Conservation (phyloP, 1,139 yeast species). For the Zygoascus sp. region DNA sequence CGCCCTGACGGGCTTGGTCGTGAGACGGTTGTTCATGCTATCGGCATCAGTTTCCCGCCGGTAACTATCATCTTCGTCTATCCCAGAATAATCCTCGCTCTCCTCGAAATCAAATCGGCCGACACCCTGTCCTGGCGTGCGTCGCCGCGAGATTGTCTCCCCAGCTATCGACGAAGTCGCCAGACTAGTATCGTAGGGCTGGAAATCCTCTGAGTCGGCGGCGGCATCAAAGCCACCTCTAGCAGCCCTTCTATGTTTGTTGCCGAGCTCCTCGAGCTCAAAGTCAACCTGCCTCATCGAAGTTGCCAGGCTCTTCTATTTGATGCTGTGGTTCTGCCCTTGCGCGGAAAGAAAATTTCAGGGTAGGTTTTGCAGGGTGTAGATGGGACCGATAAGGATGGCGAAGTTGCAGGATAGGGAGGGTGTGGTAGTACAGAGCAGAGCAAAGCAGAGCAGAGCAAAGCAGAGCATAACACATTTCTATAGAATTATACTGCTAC, state of each 20-base stretch:
- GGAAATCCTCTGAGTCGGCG: background rate
- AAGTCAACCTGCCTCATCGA: background rate
- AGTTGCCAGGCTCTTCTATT: too few species aligned
- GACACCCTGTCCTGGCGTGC: background rate
- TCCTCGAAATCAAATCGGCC: constrained; percentile 1
- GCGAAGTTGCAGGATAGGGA: too few species aligned
- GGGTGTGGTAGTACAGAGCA: too few species aligned
- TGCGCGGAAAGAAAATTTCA: too few species aligned
- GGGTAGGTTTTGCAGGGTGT: too few species aligned
- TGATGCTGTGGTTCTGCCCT: too few species aligned
- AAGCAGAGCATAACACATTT: too few species aligned
- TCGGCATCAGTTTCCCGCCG: background rate
- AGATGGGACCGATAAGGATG: too few species aligned
- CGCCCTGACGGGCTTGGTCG: background rate
- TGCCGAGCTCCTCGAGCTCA: constrained; percentile 1
- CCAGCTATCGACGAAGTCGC: background rate
- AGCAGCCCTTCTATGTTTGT: background rate
- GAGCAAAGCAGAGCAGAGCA: too few species aligned
- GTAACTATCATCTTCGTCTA: background rate
- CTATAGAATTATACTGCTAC: too few species aligned
- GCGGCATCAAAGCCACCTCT: background rate
- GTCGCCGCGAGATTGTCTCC: background rate
- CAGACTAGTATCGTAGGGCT: background rate
- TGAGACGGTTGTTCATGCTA: constrained; percentile 5
- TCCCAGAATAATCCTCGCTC: background rate